Evolutionary conservation across 1,284 basidiomycete species (phyloP).

Genomic region (Naganishia sp.): DNA sequence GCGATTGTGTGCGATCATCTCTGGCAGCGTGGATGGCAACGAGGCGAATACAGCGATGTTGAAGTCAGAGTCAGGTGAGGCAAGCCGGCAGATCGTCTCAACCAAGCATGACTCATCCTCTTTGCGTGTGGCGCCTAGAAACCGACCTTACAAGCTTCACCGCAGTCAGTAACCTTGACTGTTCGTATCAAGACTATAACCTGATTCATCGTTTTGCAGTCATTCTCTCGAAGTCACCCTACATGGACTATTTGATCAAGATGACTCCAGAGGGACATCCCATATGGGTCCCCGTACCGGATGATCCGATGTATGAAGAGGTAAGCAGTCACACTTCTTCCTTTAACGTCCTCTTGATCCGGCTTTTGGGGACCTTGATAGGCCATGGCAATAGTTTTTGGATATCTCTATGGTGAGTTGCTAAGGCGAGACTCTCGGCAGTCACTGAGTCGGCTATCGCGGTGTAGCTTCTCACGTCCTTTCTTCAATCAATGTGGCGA

Average conservation of each 20-base stretch:
- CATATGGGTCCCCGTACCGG: conserved; percentile 72
- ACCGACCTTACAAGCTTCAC: conserved; percentile 43
- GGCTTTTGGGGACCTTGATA: conserved; percentile 27
- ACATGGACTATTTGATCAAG: conserved; percentile 76
- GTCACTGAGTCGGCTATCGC: conserved; percentile 35
- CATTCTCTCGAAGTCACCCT: conserved; percentile 80
- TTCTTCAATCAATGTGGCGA: conserved; percentile 62
- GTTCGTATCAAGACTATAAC: background rate
- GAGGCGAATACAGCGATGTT: conserved; percentile 31
- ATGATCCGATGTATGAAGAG: conserved; percentile 77
- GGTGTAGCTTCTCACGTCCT: conserved; percentile 40
- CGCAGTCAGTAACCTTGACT: conserved; percentile 41
- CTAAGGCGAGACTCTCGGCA: background rate
- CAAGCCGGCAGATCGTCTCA: too few relatives aligned
- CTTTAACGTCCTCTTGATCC: too few relatives aligned
- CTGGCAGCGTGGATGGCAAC: conserved; percentile 31
- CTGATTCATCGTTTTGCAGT: conserved; percentile 57
- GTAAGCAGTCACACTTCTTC: conserved; percentile 56
- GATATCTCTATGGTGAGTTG: conserved; percentile 48
- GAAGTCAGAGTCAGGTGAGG: conserved; percentile 28
- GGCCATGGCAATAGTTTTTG: conserved; percentile 48
- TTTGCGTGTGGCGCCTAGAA: conserved; percentile 1
- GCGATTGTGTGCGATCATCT: conserved; percentile 21
- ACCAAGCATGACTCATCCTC: background rate
- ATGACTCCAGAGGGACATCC: conserved; percentile 62